phyloP scores from a whole-genome alignment of 306 rosid species.

The Begonia fuchsioides region DNA sequence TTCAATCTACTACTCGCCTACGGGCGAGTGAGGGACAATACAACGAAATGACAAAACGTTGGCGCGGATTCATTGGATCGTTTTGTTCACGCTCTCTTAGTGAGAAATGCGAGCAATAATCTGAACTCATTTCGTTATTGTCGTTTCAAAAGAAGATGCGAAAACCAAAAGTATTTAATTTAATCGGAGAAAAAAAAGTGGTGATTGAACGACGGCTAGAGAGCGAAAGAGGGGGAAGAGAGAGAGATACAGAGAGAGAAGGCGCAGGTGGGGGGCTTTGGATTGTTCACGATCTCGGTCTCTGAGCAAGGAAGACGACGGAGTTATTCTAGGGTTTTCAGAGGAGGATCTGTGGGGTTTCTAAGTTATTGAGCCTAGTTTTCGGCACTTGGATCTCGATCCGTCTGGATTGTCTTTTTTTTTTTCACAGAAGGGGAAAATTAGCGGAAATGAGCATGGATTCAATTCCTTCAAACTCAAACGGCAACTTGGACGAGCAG shows the following conservation, averaged over 20 bases:
- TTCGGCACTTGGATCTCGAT: slow-evolving; percentile 22
- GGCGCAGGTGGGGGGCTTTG: neutral
- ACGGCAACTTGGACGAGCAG: slow-evolving; percentile 83
- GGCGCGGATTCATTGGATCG: too few relatives aligned
- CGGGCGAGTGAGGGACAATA: too few relatives aligned
- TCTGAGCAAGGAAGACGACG: neutral
- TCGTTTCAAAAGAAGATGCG: too few relatives aligned
- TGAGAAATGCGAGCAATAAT: too few relatives aligned
- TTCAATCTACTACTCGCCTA: too few relatives aligned
- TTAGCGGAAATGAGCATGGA: slow-evolving; percentile 31
- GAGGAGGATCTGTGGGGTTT: neutral
- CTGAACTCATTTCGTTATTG: too few relatives aligned
- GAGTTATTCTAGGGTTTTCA: neutral
- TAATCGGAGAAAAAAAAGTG: too few relatives aligned
- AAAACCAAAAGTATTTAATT: too few relatives aligned
- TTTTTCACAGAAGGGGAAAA: neutral
- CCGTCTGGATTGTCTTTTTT: slow-evolving; percentile 6
- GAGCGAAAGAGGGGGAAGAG: neutral
- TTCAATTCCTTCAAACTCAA: slow-evolving; percentile 71
- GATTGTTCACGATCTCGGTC: neutral
- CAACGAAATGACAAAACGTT: too few relatives aligned
- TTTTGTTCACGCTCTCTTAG: too few relatives aligned
- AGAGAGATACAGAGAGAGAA: neutral
- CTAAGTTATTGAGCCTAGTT: neutral
- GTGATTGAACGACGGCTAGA: neutral